phyloP scores from a whole-genome alignment of 352 stramenopile species.

The Albugo candida region DNA sequence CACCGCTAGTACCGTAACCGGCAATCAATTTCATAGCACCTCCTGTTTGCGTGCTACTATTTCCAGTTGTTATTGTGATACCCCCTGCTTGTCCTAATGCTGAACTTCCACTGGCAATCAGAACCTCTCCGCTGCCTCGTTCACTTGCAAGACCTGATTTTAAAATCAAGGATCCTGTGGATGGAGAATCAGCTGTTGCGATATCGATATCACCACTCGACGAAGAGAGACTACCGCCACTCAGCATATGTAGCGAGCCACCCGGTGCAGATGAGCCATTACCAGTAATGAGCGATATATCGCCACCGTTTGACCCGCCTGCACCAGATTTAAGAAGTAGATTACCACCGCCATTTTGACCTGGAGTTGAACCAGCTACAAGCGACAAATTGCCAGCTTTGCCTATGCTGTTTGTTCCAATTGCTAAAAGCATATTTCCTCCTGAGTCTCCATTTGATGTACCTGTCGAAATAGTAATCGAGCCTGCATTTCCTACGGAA shows the following conservation, averaged over 20 bases:
- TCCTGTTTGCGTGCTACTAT: slow-evolving; percentile 14
- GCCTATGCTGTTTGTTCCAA: slow-evolving; percentile 22
- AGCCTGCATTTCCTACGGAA: slow-evolving; percentile 23
- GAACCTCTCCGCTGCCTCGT: slow-evolving; percentile 14
- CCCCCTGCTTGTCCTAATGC: slow-evolving; percentile 12
- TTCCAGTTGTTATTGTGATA: slow-evolving; percentile 18
- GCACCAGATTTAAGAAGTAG: slow-evolving; percentile 5
- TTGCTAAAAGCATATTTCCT: slow-evolving; percentile 21
- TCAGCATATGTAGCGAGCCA: slow-evolving; percentile 7
- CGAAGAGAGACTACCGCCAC: slow-evolving; percentile 5
- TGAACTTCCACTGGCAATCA: slow-evolving; percentile 14
- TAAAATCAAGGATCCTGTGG: slow-evolving; percentile 4
- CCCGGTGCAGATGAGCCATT: slow-evolving; percentile 1
- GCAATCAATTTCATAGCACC: slow-evolving; percentile 9
- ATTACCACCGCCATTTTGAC: slow-evolving; percentile 4
- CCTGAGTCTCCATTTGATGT: slow-evolving; percentile 21
- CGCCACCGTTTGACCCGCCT: slow-evolving; percentile 4
- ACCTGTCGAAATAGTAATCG: slow-evolving; percentile 20
- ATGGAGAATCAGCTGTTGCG: slow-evolving; percentile 8
- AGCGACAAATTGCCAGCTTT: slow-evolving; percentile 6
- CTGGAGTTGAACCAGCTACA: slow-evolving; percentile 6
- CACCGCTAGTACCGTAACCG: slow-evolving; percentile 15
- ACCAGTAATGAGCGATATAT: slow-evolving; percentile 1
- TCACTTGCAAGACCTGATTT: slow-evolving; percentile 14
- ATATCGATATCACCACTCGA: slow-evolving; percentile 15